Evolutionary conservation across 2,329 filamentous ascomycete species (phyloP).

Genomic region (Scytalidium lignicola): DNA sequence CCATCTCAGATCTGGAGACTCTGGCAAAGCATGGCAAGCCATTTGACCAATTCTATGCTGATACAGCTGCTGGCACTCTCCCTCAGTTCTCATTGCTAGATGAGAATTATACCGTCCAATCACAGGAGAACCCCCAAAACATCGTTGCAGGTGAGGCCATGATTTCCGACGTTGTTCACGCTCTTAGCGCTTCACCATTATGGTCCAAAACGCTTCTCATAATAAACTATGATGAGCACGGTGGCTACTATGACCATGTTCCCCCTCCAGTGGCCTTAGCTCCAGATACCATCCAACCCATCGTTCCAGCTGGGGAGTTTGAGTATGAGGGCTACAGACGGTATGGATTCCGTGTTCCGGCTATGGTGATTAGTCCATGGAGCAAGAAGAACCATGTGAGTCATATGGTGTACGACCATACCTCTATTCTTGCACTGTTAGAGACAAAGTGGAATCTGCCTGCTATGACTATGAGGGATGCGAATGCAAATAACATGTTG

Average conservation of each 20-base stretch:
- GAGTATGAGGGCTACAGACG: slow-evolving; percentile 29
- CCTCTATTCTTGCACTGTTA: neutral
- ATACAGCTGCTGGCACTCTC: slow-evolving; percentile 43
- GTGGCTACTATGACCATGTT: slow-evolving; percentile 43
- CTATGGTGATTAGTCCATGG: slow-evolving; percentile 38
- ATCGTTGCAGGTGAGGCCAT: slow-evolving; percentile 30
- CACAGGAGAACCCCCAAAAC: neutral
- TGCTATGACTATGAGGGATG: too few species aligned
- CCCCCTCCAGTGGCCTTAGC: slow-evolving; percentile 30
- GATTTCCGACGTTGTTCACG: slow-evolving; percentile 37
- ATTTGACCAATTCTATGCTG: slow-evolving; percentile 41
- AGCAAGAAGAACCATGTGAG: neutral
- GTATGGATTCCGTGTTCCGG: slow-evolving; percentile 37
- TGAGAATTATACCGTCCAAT: neutral
- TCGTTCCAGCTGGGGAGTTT: slow-evolving; percentile 34
- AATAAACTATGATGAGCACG: slow-evolving; percentile 42
- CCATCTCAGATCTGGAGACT: too few species aligned
- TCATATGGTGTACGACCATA: neutral
- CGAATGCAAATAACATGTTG: too few species aligned
- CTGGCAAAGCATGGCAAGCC: too few species aligned
- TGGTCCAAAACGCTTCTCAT: slow-evolving; percentile 43
- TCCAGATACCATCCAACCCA: neutral
- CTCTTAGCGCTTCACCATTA: slow-evolving; percentile 36
- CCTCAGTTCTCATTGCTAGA: slow-evolving; percentile 23
- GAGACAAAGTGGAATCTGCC: too few species aligned